Conservation (phyloP, 768 basidiomycete genomes). For the Stropharia rugosoannulata region DNA sequence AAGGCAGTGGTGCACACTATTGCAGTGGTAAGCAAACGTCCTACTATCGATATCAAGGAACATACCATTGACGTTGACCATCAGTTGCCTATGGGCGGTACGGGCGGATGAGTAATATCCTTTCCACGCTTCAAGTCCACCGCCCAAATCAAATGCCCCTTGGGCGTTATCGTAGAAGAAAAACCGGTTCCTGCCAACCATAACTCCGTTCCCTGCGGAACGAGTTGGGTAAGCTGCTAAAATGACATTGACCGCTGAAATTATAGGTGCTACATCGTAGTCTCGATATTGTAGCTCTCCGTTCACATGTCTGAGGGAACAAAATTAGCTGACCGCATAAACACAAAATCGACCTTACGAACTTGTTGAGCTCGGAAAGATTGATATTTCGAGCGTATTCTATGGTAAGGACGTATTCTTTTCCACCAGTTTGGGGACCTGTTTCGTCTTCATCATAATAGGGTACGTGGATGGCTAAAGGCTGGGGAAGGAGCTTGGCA, state of each 20-base stretch:
- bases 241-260: slow-evolving; percentile 67
- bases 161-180: slow-evolving; percentile 52
- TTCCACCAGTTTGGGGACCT: slow-evolving; percentile 40
- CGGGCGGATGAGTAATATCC: slow-evolving; percentile 64
- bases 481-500: slow-evolving; percentile 42
- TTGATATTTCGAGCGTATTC: slow-evolving; percentile 49
- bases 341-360: slow-evolving; percentile 33
- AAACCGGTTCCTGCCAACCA: slow-evolving; percentile 65
- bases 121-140: slow-evolving; percentile 53
- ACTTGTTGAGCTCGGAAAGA: slow-evolving; percentile 46
- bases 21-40: background rate
- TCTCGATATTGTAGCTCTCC: slow-evolving; percentile 54
- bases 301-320: slow-evolving; percentile 46
- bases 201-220: slow-evolving; percentile 55
- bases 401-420: slow-evolving; percentile 47
- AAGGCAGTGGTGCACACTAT: slow-evolving; percentile 61
- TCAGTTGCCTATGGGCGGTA: slow-evolving; percentile 52
- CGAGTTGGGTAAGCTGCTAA: slow-evolving; percentile 55
- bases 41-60: slow-evolving; percentile 23
- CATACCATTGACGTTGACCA: slow-evolving; percentile 66
- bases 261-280: slow-evolving; percentile 55
- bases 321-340: slow-evolving; percentile 10
- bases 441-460: slow-evolving; percentile 53
- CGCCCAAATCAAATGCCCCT: slow-evolving; percentile 53
- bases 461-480: slow-evolving; percentile 40